Conservation (phyloP, 2,329 filamentous ascomycete species). For the Talaromyces sp. region DNA sequence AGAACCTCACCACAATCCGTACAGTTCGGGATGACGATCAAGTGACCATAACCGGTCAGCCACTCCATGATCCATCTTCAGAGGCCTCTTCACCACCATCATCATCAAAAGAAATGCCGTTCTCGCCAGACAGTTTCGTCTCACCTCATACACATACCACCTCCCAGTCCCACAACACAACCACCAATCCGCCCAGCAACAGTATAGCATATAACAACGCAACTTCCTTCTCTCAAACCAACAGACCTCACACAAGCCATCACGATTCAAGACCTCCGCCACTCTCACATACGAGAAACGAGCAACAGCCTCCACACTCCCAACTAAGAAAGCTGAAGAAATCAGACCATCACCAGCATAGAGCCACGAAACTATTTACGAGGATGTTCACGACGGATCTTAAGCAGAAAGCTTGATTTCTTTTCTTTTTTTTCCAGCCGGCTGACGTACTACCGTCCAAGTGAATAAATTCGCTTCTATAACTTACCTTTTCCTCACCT, state of each 20-base stretch:
- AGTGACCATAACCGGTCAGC: background rate
- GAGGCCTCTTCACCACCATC: background rate
- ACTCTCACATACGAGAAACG: background rate
- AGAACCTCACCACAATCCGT: slow-evolving; percentile 5
- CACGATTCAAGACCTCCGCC: background rate
- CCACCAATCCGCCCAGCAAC: background rate
- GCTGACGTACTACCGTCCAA: background rate
- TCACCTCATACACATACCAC: background rate
- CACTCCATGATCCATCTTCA: background rate
- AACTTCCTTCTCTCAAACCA: background rate
- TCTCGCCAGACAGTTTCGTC: slow-evolving; percentile 10
- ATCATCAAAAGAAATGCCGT: slow-evolving; percentile 6
- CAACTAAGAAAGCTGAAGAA: background rate
- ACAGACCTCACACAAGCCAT: background rate
- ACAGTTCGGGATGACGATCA: background rate
- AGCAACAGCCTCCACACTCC: background rate
- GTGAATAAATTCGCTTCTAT: background rate
- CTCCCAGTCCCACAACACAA: background rate
- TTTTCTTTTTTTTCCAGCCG: background rate
- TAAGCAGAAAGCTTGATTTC: background rate
- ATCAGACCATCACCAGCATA: background rate
- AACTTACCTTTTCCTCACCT: background rate
- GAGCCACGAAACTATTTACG: background rate
- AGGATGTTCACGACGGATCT: background rate
- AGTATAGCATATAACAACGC: background rate